These are phyloP conservation scores for Metroxylon sagu DNA, from an alignment of 176 grass and related monocot species.

Conservation along the genomic window DNA sequence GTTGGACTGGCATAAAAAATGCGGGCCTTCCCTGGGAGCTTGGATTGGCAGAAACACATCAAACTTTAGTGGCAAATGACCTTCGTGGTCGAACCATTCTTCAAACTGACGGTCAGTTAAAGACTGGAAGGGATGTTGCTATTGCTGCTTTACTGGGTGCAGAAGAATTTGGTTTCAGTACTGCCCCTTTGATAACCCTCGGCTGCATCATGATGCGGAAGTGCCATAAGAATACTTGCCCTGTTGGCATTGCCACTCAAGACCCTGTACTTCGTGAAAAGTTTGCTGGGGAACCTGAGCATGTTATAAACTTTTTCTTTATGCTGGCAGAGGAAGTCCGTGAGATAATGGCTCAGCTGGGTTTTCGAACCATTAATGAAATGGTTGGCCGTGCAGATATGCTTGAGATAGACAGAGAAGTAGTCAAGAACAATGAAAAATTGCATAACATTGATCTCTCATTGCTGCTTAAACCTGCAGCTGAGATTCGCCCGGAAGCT, in stretches of 20 bases:
- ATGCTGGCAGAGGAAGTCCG: slow-evolving; percentile 98
- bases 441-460: slow-evolving; percentile 90
- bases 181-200: slow-evolving; percentile 92
- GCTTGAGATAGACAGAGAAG: slow-evolving; percentile 85
- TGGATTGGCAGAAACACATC: slow-evolving; percentile 91
- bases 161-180: slow-evolving; percentile 99
- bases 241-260: slow-evolving; percentile 97
- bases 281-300: slow-evolving; percentile 93
- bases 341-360: slow-evolving; percentile 88
- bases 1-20: slow-evolving; percentile 99
- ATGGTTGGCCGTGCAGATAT: slow-evolving; percentile 98
- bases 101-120: slow-evolving; percentile 95
- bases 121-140: slow-evolving; percentile 96
- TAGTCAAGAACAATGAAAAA: slow-evolving; percentile 84
- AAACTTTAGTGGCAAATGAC: slow-evolving; percentile 91
- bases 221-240: slow-evolving; percentile 90
- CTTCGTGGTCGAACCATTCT: slow-evolving; percentile 85
- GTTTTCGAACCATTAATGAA: slow-evolving; percentile 59
- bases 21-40: slow-evolving; percentile 99
- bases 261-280: slow-evolving; percentile 90
- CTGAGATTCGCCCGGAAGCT: slow-evolving; percentile 58
- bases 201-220: slow-evolving; percentile 99
- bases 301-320: slow-evolving; percentile 99
- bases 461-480: slow-evolving; percentile 70
- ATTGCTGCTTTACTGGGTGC: slow-evolving; percentile 90